phyloP scores from a whole-genome alignment of 73 alveolate species.

The Effrenium voratum region DNA sequence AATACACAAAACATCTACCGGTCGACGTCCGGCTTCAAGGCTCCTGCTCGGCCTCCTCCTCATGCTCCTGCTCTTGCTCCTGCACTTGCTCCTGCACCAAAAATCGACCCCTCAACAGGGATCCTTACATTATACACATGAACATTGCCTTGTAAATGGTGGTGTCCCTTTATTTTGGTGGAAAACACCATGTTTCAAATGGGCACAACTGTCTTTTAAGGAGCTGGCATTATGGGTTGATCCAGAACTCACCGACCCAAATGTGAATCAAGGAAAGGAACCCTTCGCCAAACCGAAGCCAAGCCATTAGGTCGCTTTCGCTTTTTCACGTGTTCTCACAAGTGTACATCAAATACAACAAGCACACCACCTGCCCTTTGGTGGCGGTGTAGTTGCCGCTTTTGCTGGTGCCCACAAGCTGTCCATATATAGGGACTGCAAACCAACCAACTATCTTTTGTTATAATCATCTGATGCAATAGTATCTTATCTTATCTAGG shows the following conservation, averaged over 20 bases:
- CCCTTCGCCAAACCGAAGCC: too few species aligned
- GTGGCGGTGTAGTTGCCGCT: too few species aligned
- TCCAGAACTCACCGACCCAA: too few species aligned
- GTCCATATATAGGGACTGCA: neutral
- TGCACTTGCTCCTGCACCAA: conserved; percentile 78
- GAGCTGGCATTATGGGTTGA: neutral
- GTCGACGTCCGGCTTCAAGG: neutral
- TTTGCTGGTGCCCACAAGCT: too few species aligned
- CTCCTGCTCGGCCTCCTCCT: conserved; percentile 83
- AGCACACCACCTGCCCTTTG: too few species aligned
- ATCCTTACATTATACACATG: neutral
- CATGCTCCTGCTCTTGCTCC: conserved; percentile 89
- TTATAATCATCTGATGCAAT: neutral
- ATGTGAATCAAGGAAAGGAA: too few species aligned
- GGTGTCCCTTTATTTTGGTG: neutral
- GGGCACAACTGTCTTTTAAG: neutral
- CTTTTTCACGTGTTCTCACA: too few species aligned
- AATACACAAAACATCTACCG: neutral
- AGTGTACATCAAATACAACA: too few species aligned
- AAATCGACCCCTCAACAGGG: neutral
- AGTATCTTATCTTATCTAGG: too few species aligned
- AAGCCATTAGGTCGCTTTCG: too few species aligned
- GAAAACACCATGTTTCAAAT: neutral
- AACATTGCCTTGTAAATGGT: neutral
- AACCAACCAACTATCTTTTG: neutral